phyloP scores from a whole-genome alignment of 176 grass and related monocot genomes.

The Neostapfia colusana region DNA sequence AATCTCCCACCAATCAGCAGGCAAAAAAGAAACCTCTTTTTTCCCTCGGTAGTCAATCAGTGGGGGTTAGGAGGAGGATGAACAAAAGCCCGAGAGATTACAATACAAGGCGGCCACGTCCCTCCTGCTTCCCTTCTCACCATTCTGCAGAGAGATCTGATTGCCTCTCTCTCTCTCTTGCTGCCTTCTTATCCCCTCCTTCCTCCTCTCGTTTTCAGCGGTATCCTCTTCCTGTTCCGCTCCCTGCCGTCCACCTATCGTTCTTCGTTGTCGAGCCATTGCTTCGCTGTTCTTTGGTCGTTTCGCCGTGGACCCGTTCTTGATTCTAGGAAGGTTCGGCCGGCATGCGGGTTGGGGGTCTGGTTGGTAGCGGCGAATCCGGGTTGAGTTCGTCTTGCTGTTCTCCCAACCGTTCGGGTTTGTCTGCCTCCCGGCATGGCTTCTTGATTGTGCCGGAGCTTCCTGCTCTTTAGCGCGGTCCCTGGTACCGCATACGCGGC shows the following conservation, averaged over 20 bases:
- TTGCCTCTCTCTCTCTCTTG: neutral
- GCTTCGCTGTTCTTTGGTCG: neutral
- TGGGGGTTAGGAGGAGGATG: neutral
- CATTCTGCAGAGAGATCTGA: conserved; percentile 30
- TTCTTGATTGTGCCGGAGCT: neutral
- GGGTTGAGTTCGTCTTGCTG: neutral
- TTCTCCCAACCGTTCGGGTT: neutral
- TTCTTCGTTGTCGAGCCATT: neutral
- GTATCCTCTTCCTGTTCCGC: neutral
- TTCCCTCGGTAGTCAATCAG: conserved; percentile 1
- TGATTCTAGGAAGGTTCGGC: neutral
- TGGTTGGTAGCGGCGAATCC: neutral
- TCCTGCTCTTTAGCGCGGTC: neutral
- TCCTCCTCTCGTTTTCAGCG: neutral
- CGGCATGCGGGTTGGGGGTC: neutral
- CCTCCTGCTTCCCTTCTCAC: neutral
- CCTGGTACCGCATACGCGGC: neutral
- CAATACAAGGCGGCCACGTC: conserved; percentile 44
- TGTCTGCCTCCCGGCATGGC: neutral
- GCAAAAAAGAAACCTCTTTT: conserved; percentile 5
- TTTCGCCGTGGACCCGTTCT: neutral
- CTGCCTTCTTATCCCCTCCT: conserved; percentile 17
- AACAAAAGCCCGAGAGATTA: neutral
- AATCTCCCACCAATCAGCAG: conserved; percentile 12
- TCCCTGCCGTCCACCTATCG: neutral